Percentiles rank a stretch among this genome's conserved stretches.
phyloP scores from a whole-genome alignment of 225 moss, liverwort and hornwort species.

The Polytrichum formosum region DNA sequence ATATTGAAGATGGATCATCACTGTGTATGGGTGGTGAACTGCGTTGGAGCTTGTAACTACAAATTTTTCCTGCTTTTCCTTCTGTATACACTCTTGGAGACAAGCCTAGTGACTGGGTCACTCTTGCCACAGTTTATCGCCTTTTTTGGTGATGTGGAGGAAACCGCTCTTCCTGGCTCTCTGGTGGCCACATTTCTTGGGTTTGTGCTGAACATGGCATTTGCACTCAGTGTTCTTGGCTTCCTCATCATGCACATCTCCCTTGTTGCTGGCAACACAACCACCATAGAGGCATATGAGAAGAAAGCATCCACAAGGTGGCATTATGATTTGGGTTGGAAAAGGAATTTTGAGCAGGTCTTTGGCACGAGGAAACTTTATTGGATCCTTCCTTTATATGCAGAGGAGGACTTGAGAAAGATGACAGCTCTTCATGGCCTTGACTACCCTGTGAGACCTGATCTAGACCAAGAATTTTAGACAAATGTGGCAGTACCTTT shows the following conservation, averaged over 20 bases:
- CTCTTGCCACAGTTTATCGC: slow-evolving; percentile 89
- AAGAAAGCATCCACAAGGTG: slow-evolving; percentile 86
- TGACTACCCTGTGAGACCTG: slow-evolving; percentile 90
- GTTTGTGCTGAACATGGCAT: slow-evolving; percentile 94
- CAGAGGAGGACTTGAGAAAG: slow-evolving; percentile 90
- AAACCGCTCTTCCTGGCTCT: slow-evolving; percentile 75
- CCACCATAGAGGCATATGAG: slow-evolving; percentile 94
- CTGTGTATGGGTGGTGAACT: slow-evolving; percentile 98
- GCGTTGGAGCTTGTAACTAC: slow-evolving; percentile 93
- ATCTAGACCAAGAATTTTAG: slow-evolving; percentile 88
- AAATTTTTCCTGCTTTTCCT: slow-evolving; percentile 93
- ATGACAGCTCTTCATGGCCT: slow-evolving; percentile 86
- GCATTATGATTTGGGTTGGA: slow-evolving; percentile 90
- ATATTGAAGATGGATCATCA: slow-evolving; percentile 99
- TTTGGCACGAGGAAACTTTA: slow-evolving; percentile 87
- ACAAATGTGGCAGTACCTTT: slow-evolving; percentile 4
- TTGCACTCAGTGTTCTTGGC: slow-evolving; percentile 92
- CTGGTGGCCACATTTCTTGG: slow-evolving; percentile 83
- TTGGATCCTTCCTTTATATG: slow-evolving; percentile 89
- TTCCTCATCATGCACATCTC: slow-evolving; percentile 97
- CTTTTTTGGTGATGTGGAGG: slow-evolving; percentile 91
- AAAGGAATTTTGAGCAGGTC: slow-evolving; percentile 91
- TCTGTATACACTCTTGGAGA: slow-evolving; percentile 89
- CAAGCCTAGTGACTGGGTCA: slow-evolving; percentile 73
- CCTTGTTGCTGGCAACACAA: slow-evolving; percentile 95